These are phyloP conservation scores for Lotus japonicus DNA, from an alignment of 306 rosid genomes.

Conservation along the genomic window DNA sequence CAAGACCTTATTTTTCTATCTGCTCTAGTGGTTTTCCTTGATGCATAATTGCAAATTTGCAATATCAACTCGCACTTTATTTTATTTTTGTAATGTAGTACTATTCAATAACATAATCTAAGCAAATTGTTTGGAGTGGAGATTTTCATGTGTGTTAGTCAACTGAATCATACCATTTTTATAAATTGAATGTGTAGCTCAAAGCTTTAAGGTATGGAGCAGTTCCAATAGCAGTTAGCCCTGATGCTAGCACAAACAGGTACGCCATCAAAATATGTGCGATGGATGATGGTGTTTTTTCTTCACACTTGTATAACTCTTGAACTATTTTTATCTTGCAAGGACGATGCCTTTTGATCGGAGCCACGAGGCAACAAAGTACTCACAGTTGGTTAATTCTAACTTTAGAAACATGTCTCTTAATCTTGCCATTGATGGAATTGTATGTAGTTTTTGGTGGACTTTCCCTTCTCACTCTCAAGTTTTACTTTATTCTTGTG, in stretches of 20 bases:
- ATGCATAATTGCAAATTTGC: neutral
- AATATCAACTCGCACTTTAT: neutral
- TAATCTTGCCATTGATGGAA: conserved; percentile 56
- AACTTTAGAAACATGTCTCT: conserved; percentile 51
- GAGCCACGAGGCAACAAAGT: conserved; percentile 44
- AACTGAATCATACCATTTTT: neutral
- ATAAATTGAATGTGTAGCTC: conserved; percentile 39
- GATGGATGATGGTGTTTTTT: neutral
- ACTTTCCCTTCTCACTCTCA: neutral
- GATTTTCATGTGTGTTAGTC: conserved; percentile 4
- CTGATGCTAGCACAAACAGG: conserved; percentile 37
- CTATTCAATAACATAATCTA: neutral
- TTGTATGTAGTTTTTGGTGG: conserved; percentile 45
- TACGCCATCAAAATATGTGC: conserved; percentile 9
- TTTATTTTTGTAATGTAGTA: neutral
- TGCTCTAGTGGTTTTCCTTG: neutral
- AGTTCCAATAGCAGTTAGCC: conserved; percentile 49
- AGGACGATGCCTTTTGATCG: conserved; percentile 24
- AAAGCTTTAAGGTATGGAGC: conserved; percentile 85
- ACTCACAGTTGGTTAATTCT: conserved; percentile 55
- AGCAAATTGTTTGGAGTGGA: neutral
- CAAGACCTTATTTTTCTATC: neutral
- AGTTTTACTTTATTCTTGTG: neutral
- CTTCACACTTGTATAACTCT: neutral
- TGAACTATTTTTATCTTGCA: neutral